Percentiles rank a stretch among this genome's conserved stretches.
phyloP scores from a whole-genome alignment of 495 filamentous ascomycete species.

The Symbiotaphrina buchneri region DNA sequence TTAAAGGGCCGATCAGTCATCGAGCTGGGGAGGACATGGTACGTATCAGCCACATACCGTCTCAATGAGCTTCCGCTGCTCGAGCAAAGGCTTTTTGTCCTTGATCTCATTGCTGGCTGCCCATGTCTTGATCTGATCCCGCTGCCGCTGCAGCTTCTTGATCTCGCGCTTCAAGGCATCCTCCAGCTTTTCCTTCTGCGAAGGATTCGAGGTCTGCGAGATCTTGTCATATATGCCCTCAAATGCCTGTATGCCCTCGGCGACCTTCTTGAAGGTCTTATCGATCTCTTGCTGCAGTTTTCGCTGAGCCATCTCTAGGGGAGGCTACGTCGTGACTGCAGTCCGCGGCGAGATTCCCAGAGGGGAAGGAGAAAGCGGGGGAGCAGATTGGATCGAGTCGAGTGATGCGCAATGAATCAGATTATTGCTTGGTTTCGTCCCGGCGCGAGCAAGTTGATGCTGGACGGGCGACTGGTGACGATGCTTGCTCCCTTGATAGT shows the following conservation, averaged over 20 bases:
- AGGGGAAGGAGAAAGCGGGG: too few relatives aligned
- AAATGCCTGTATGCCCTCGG: slow-evolving; percentile 79
- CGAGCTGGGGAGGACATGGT: slow-evolving; percentile 7
- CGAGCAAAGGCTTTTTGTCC: slow-evolving; percentile 84
- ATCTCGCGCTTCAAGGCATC: slow-evolving; percentile 96
- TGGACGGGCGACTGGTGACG: too few relatives aligned
- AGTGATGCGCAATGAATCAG: too few relatives aligned
- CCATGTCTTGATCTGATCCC: slow-evolving; percentile 99
- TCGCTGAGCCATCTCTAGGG: slow-evolving; percentile 63
- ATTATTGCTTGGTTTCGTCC: too few relatives aligned
- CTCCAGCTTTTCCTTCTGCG: slow-evolving; percentile 94
- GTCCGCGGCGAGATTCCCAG: too few relatives aligned
- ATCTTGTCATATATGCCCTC: slow-evolving; percentile 94
- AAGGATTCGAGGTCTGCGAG: slow-evolving; percentile 63
- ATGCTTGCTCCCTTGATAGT: too few relatives aligned
- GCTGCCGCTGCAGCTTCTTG: slow-evolving; percentile 94
- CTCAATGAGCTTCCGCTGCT: slow-evolving; percentile 88
- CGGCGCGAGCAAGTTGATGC: too few relatives aligned
- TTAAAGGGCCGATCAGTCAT: slow-evolving; percentile 5
- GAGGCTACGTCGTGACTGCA: too few relatives aligned
- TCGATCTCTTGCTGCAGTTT: slow-evolving; percentile 96
- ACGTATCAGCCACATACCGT: slow-evolving; percentile 32
- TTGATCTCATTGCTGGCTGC: slow-evolving; percentile 94
- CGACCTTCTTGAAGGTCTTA: slow-evolving; percentile 94
- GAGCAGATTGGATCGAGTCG: too few relatives aligned